A percentile compares a stretch with the other conserved stretches of the same genome.
phyloP scores from a whole-genome alignment of 2,329 filamentous ascomycete genomes.

The Claviceps citrina region DNA sequence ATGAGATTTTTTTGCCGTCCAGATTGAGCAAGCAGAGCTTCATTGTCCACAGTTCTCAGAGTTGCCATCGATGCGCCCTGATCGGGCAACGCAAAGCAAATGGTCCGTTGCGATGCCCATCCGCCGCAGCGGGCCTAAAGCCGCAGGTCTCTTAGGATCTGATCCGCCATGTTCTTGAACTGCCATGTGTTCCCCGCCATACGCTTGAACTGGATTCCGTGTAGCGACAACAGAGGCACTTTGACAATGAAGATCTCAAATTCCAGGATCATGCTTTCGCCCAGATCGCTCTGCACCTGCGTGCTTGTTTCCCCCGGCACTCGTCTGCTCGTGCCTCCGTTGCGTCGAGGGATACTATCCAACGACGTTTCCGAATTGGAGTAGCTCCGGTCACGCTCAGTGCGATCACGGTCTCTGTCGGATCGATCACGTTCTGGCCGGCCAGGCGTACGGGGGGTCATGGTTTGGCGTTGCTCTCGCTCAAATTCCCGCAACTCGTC shows the following conservation, averaged over 20 bases:
- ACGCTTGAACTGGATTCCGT: slow-evolving; percentile 97
- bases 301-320: slow-evolving; percentile 79
- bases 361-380: slow-evolving; percentile 79
- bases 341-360: slow-evolving; percentile 48
- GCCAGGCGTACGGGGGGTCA: slow-evolving; percentile 28
- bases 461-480: slow-evolving; percentile 20
- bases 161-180: slow-evolving; percentile 96
- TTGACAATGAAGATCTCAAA: slow-evolving; percentile 98
- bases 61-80: not conserved
- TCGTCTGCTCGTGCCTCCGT: slow-evolving; percentile 32
- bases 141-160: slow-evolving; percentile 73
- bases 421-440: slow-evolving; percentile 19
- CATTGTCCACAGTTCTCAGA: too few relatives aligned
- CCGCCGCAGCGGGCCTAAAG: slow-evolving; percentile 36
- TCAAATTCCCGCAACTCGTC: slow-evolving; percentile 55
- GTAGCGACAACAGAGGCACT: slow-evolving; percentile 77
- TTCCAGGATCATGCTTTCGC: slow-evolving; percentile 65
- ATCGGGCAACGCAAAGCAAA: too few relatives aligned
- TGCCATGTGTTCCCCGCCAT: slow-evolving; percentile 93
- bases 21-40: too few relatives aligned
- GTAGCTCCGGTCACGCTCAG: slow-evolving; percentile 49
- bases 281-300: slow-evolving; percentile 79
- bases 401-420: slow-evolving; percentile 18
- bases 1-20: too few relatives aligned
- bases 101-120: not conserved